Percentiles rank a stretch among this genome's conserved stretches.
phyloP scores from a whole-genome alignment of 148 eudicot genomes.

The Vaccinium darrowii region DNA sequence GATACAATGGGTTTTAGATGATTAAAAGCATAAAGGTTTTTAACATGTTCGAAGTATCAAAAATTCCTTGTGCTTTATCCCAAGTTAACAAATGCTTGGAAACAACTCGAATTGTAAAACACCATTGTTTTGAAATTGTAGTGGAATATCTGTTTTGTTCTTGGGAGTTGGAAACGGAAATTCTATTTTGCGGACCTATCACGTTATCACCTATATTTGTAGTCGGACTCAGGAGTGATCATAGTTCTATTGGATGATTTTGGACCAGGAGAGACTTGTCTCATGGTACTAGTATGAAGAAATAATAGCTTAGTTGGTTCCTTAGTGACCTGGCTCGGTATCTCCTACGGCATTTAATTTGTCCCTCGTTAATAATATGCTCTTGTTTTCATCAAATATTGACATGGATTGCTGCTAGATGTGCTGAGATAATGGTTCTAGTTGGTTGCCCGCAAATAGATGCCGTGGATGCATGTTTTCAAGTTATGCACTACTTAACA shows the following conservation, averaged over 20 bases:
- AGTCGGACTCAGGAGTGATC: background rate
- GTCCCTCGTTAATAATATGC: background rate
- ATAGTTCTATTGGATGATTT: background rate
- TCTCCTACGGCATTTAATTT: background rate
- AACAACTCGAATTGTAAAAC: background rate
- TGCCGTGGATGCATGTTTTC: background rate
- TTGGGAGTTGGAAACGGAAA: background rate
- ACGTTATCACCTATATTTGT: background rate
- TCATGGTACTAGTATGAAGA: background rate
- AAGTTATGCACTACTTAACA: background rate
- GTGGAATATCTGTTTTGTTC: background rate
- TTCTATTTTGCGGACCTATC: background rate
- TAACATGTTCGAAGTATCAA: background rate
- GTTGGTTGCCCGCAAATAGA: background rate
- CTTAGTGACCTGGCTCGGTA: background rate
- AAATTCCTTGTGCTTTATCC: background rate
- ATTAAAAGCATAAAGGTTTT: background rate
- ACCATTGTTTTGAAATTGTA: background rate
- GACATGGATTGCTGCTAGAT: background rate
- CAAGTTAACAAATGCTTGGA: background rate
- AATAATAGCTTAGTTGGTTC: background rate
- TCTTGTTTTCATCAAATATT: conserved; percentile 2
- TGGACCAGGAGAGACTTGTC: background rate
- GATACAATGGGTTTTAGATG: background rate
- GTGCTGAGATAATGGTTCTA: background rate